These are phyloP conservation scores for Aspergillus egyptiacus DNA, from an alignment of 495 filamentous ascomycete genomes.

Conservation along the genomic window DNA sequence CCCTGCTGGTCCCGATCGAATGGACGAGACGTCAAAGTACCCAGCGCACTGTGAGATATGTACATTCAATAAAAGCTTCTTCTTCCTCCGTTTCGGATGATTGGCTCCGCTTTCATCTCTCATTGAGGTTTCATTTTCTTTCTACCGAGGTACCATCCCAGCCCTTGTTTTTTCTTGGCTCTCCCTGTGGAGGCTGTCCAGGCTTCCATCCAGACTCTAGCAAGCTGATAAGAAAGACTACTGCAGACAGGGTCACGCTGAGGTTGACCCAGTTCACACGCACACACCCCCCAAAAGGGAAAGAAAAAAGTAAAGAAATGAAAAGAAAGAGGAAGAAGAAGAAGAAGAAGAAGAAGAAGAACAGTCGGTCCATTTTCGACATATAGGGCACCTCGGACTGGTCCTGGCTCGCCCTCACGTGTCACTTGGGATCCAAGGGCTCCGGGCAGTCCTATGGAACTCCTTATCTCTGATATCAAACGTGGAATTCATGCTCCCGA, in stretches of 20 bases:
- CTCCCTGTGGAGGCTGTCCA: neutral
- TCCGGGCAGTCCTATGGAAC: constrained; percentile 8
- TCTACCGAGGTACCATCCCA: neutral
- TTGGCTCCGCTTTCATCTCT: constrained; percentile 4
- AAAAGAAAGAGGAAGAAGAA: too few species aligned
- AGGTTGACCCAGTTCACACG: neutral
- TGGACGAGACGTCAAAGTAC: neutral
- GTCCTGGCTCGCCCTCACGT: neutral
- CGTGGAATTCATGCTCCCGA: constrained; percentile 12
- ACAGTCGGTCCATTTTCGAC: neutral
- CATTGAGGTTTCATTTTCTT: neutral
- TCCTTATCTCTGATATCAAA: constrained; percentile 1
- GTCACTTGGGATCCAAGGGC: constrained; percentile 4
- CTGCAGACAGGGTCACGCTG: neutral
- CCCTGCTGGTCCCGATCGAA: neutral
- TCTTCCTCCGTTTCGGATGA: neutral
- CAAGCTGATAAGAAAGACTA: neutral
- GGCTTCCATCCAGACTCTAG: neutral
- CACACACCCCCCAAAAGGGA: too few species aligned
- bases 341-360: neutral
- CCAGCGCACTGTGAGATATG: constrained; percentile 1
- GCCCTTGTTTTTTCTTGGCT: neutral
- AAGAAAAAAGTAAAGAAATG: too few species aligned
- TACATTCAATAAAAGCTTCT: neutral
- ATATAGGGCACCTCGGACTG: neutral